Conservation (phyloP, 1,284 basidiomycete genomes). For the Athelia sp. region DNA sequence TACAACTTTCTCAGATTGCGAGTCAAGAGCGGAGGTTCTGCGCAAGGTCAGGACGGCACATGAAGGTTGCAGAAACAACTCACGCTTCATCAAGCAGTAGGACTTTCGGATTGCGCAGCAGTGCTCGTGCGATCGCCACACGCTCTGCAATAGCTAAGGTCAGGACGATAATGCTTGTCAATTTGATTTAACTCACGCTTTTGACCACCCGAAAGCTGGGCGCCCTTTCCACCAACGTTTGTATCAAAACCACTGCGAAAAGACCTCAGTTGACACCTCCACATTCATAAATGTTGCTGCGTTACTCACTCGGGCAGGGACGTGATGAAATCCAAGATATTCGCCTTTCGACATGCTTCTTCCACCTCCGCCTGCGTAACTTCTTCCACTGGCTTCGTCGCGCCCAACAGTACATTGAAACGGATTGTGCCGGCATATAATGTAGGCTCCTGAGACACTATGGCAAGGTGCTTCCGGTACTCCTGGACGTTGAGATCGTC, state of each 20-base stretch:
- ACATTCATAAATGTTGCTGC: constrained; percentile 2
- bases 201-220: constrained; percentile 66
- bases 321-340: constrained; percentile 89
- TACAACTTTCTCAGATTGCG: constrained; percentile 90
- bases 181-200: constrained; percentile 34
- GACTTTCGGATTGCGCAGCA: constrained; percentile 71
- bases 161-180: constrained; percentile 1
- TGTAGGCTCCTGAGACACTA: constrained; percentile 94
- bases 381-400: constrained; percentile 74
- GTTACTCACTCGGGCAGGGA: constrained; percentile 73
- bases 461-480: constrained; percentile 79
- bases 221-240: constrained; percentile 76
- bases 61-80: constrained; percentile 17
- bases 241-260: constrained; percentile 78
- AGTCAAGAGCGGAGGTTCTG: constrained; percentile 88
- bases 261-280: constrained; percentile 4
- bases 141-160: constrained; percentile 35
- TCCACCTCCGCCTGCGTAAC: constrained; percentile 89
- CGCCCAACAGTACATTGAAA: constrained; percentile 88
- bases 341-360: constrained; percentile 81
- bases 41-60: constrained; percentile 17
- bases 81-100: constrained; percentile 59
- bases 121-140: constrained; percentile 70
- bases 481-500: constrained; percentile 77
- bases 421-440: constrained; percentile 85